Conservation (phyloP, 345 rosid species). For the Trapa bicornis region DNA sequence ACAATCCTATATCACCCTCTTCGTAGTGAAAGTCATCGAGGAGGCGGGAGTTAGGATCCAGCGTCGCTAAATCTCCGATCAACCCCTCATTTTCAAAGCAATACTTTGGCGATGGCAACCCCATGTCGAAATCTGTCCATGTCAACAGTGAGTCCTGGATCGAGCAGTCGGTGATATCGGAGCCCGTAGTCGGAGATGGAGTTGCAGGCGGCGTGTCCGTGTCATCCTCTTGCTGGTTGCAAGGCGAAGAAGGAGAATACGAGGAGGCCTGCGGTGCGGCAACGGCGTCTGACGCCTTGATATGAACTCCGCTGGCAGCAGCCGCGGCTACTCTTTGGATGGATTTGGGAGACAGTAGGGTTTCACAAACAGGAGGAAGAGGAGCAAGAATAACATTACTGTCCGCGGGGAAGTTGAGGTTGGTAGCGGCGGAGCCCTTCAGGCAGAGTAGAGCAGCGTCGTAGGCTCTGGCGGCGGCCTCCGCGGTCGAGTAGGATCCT, state of each 20-base stretch:
- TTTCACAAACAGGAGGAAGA: not conserved
- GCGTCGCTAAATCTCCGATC: slow-evolving; percentile 9
- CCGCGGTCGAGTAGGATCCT: slow-evolving; percentile 89
- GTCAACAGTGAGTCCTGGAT: not conserved
- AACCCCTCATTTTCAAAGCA: slow-evolving; percentile 20
- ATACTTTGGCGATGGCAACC: slow-evolving; percentile 30
- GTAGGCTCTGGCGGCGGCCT: slow-evolving; percentile 96
- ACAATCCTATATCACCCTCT: slow-evolving; percentile 53
- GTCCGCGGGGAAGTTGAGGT: slow-evolving; percentile 5
- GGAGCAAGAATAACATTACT: not conserved
- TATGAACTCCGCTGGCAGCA: not conserved
- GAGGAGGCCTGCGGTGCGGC: slow-evolving; percentile 5
- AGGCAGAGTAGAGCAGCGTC: slow-evolving; percentile 93
- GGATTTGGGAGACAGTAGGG: slow-evolving; percentile 9
- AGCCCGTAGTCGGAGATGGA: not conserved
- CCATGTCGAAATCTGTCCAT: not conserved
- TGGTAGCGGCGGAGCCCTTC: slow-evolving; percentile 74
- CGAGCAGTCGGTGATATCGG: not conserved
- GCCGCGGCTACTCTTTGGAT: slow-evolving; percentile 4
- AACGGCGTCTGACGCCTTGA: slow-evolving; percentile 6
- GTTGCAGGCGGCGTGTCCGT: not conserved
- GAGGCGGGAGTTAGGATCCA: slow-evolving; percentile 16
- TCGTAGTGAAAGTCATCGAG: slow-evolving; percentile 23
- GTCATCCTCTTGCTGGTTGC: slow-evolving; percentile 27
- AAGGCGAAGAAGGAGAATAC: slow-evolving; percentile 13